Evolutionary conservation across 2,329 filamentous ascomycete genomes (phyloP), one percentile per base, ranked within the genome.

Genomic region (Coniella vitis): DNA sequence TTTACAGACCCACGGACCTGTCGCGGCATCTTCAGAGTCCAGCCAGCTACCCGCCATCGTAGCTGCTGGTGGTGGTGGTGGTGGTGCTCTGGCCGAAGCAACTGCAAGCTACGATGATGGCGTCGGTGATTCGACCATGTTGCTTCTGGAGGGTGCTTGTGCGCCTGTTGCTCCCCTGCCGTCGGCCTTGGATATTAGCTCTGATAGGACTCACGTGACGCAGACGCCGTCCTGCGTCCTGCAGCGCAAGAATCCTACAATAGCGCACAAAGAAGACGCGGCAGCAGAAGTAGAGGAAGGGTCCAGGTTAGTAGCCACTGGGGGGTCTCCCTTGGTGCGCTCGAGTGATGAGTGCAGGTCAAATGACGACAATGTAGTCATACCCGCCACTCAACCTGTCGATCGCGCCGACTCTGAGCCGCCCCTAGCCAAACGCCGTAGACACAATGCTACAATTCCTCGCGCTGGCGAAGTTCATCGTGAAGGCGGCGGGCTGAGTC

Each of bases 1-100:
- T 50, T 63, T 78, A 3, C 69, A 71, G 43, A 55, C 56, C 8
- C 61, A 60, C 20, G 62, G 62, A 34, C 62, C 54, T 14, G 55
- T 63, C 19, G 55, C 61, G 0, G 56, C 60, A 19, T 44, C 41
- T 14, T 55, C 58, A n/a, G 52, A 45, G 13, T 10, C 25, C 5
- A 5, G 5, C 25, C 25, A 29, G 25, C 10, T 10, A 10, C 5
- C 25, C 25, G 25, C 25, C 25, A n/a, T n/a, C n/a, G n/a, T n/a
- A n/a, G 25, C 25, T 29, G 5, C 25, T 29, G 25, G 25, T n/a
- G n/a, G n/a, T n/a, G n/a, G n/a, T n/a, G n/a, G n/a, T n/a, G n/a
- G n/a, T n/a, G n/a, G n/a, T 2, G 21, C 19, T 8, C 31, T 17
- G 35, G 38, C 14, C 19, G 16, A 31, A 29, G 22, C 12, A 12